These are phyloP conservation scores for Tuber brumale DNA, from an alignment of 495 filamentous ascomycete genomes.

Conservation along the genomic window DNA sequence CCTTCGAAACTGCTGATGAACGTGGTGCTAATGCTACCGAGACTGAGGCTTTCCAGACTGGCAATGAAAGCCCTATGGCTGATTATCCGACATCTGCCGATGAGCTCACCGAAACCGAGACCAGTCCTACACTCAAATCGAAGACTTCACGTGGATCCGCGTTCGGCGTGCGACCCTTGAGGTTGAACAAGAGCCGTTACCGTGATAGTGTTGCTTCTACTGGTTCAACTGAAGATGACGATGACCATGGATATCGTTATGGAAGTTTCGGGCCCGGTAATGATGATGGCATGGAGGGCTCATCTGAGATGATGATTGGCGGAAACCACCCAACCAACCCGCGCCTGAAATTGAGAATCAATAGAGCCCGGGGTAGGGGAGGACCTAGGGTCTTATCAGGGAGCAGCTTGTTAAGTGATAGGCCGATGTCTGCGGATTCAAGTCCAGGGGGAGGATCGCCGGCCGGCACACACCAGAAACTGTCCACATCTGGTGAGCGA, in stretches of 20 bases:
- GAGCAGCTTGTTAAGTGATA: conserved; percentile 27
- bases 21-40: conserved; percentile 71
- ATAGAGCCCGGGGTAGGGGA: conserved; percentile 27
- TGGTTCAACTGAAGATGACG: conserved; percentile 79
- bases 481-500: conserved; percentile 34
- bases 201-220: conserved; percentile 74
- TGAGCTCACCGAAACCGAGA: conserved; percentile 83
- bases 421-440: conserved; percentile 12
- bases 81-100: conserved; percentile 59
- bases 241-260: conserved; percentile 53
- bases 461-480: conserved; percentile 16
- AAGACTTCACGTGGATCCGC: conserved; percentile 38
- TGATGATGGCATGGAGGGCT: conserved; percentile 3
- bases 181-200: conserved; percentile 50
- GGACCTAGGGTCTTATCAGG: conserved; percentile 25
- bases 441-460: conserved; percentile 24
- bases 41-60: conserved; percentile 92
- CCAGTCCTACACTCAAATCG: conserved; percentile 47
- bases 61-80: conserved; percentile 70
- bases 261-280: conserved; percentile 10
- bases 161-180: conserved; percentile 43
- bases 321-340: conserved; percentile 20
- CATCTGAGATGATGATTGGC: conserved; percentile 16
- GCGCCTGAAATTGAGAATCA: conserved; percentile 36
- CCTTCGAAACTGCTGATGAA: conserved; percentile 81